Base-by-base conservation (phyloP, 2,329 filamentous ascomycete species). In the Rhynchosporium graminicola region DNA sequence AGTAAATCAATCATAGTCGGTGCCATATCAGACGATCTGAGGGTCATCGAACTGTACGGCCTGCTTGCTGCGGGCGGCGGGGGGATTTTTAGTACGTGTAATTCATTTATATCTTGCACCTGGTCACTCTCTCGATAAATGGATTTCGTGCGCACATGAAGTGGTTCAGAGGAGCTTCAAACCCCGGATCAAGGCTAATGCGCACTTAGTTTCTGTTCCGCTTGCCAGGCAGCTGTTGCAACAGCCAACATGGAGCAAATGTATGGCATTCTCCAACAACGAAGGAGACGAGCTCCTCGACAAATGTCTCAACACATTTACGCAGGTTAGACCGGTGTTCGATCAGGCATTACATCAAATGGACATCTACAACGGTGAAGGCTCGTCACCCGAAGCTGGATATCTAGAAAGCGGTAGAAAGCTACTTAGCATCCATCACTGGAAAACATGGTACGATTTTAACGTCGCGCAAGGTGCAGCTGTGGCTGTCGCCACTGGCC, bases 211-310 rank as follows among this genome's bases (percentile, higher is more conserved):
- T 5, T 57, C 55, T 31, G 20, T 57, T 8, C 55, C 55, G 20
- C n/a, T 57, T 8, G 55, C 55, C 8, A 42, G 28, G 26, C 40
- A 57, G n/a, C 12, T 57, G 13, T 4, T 57, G 13, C 28, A 57
- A 6, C 28, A 40, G 26, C 3, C 1, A 12, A 33, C 26, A 12
- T 57, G 55, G 55, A 29, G 8, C 12, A 38, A 46, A 47, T 57
- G 55, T n/a, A 5, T 38, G 6, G 42, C n/a, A n/a, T 31, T 57
- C 15, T 7, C 42, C 26, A 57, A 57, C 29, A 47, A 57, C 8
- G 55, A 57, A 42, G 55, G 55, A 46, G 55, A 57, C n/a, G 51
- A 57, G n/a, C 55, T 57, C 55, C 55, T 57, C 28, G n/a, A 57
- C n/a, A 38, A 36, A 46, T 57, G 55, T 36, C 10, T 57, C 12